These are phyloP conservation scores for Trametes maxima DNA, from an alignment of 768 basidiomycete species.

Conservation along the genomic window DNA sequence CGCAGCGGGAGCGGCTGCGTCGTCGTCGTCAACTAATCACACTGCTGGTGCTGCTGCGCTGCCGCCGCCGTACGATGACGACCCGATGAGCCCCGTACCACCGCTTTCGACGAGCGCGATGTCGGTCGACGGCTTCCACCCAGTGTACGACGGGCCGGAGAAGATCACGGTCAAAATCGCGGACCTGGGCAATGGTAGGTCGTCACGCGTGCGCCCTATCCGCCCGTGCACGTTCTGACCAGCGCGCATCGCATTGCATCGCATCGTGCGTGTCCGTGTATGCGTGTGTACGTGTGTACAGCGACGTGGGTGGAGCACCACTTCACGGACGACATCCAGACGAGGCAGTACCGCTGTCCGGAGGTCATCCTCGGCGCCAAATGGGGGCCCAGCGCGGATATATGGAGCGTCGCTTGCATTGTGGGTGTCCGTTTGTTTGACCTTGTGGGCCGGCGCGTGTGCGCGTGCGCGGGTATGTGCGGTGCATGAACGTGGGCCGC, in stretches of 20 bases:
- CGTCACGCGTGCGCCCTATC: not conserved
- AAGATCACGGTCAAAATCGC: slow-evolving; percentile 98
- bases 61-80: slow-evolving; percentile 29
- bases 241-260: too few relatives aligned
- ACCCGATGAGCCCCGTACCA: slow-evolving; percentile 18
- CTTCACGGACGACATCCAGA: slow-evolving; percentile 99
- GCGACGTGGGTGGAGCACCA: slow-evolving; percentile 93
- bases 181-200: slow-evolving; percentile 91
- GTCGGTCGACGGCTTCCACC: slow-evolving; percentile 34
- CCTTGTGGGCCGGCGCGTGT: slow-evolving; percentile 1
- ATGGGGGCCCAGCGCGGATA: slow-evolving; percentile 94
- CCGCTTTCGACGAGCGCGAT: slow-evolving; percentile 30
- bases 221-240: too few relatives aligned
- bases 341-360: slow-evolving; percentile 94
- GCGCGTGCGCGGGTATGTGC: too few relatives aligned
- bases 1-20: slow-evolving; percentile 8
- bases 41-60: slow-evolving; percentile 21
- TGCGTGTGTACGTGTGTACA: slow-evolving; percentile 28
- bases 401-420: slow-evolving; percentile 96
- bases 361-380: slow-evolving; percentile 96
- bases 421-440: slow-evolving; percentile 48
- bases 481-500: not conserved
- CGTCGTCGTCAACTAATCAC: slow-evolving; percentile 13
- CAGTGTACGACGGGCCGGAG: slow-evolving; percentile 43
- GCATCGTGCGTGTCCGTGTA: slow-evolving; percentile 9